A percentile compares a stretch with the other conserved stretches of the same genome.
Evolutionary conservation across 495 filamentous ascomycete genomes (phyloP).

Genomic region (Extremus antarcticus): DNA sequence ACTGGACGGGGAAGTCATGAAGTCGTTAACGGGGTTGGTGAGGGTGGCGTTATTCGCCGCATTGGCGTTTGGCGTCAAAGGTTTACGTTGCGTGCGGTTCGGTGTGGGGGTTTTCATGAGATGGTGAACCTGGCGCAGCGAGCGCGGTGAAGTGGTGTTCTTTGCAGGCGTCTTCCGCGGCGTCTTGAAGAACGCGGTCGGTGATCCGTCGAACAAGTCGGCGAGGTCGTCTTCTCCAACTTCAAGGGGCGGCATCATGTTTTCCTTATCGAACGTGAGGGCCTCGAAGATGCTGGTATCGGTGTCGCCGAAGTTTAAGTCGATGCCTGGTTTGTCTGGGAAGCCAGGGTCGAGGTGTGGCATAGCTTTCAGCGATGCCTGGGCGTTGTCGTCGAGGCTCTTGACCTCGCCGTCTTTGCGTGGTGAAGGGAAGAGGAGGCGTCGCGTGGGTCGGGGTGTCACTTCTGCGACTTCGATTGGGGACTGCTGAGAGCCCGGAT

Average conservation of each 20-base stretch:
- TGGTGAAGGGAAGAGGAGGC: constrained; percentile 62
- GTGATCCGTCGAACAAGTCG: constrained; percentile 20
- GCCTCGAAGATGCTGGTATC: constrained; percentile 17
- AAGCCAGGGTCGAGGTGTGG: neutral
- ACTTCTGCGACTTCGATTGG: constrained; percentile 53
- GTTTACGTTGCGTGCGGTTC: constrained; percentile 12
- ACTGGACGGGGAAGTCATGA: constrained; percentile 17
- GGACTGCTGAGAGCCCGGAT: constrained; percentile 51
- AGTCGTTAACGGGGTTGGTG: constrained; percentile 9
- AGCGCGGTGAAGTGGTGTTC: constrained; percentile 5
- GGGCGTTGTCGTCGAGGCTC: constrained; percentile 23
- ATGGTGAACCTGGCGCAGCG: constrained; percentile 3
- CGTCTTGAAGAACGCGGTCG: constrained; percentile 14
- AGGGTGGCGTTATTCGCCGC: neutral
- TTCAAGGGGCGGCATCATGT: constrained; percentile 24
- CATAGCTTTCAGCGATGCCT: constrained; percentile 7
- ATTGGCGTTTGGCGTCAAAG: constrained; percentile 8
- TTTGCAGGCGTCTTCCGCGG: constrained; percentile 13
- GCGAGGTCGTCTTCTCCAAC: constrained; percentile 21
- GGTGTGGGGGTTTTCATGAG: constrained; percentile 18
- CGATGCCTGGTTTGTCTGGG: constrained; percentile 43
- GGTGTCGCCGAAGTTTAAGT: constrained; percentile 23
- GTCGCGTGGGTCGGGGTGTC: constrained; percentile 50
- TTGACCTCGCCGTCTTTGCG: constrained; percentile 27
- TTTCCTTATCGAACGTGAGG: constrained; percentile 32